Conservation (phyloP, 1,284 basidiomycete species). For the Mycosarcoma maydis region DNA sequence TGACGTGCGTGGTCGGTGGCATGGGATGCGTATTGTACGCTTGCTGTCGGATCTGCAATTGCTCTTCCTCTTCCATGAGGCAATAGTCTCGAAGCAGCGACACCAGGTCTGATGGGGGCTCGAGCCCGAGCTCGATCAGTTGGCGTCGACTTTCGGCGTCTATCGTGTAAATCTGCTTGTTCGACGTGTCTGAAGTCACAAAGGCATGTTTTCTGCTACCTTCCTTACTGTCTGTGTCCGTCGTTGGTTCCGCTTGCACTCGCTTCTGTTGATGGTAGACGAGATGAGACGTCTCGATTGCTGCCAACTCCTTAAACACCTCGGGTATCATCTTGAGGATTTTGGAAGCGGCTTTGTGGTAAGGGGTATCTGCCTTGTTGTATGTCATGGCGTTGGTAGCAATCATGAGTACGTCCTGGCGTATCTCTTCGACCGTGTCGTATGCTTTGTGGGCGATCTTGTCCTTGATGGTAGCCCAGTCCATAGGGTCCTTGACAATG, state of each 20-base stretch:
- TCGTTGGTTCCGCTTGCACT: constrained; percentile 3
- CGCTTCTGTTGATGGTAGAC: constrained; percentile 5
- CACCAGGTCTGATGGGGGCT: constrained; percentile 45
- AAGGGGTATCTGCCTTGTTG: constrained; percentile 79
- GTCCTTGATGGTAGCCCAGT: constrained; percentile 77
- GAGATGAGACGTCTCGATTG: constrained; percentile 36
- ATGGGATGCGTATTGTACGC: constrained; percentile 23
- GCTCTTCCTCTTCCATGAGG: constrained; percentile 12
- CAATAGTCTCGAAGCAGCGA: constrained; percentile 43
- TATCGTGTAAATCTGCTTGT: no score
- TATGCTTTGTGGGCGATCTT: constrained; percentile 79
- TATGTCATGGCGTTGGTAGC: constrained; percentile 86
- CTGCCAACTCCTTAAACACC: constrained; percentile 70
- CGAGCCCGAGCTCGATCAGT: constrained; percentile 35
- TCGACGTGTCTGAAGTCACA: no score
- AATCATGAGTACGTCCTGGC: constrained; percentile 86
- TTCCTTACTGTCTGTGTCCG: no score
- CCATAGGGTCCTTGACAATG: constrained; percentile 86
- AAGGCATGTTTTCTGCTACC: no score
- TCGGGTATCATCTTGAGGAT: constrained; percentile 75
- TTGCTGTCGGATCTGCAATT: constrained; percentile 25
- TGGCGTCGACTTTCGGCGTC: constrained; percentile 1
- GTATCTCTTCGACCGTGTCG: constrained; percentile 77
- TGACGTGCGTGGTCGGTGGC: constrained; percentile 22
- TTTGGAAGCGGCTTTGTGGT: constrained; percentile 78